These are phyloP conservation scores for Achaetomium macrosporum DNA, from an alignment of 2,329 filamentous ascomycete genomes.

Conservation along the genomic window DNA sequence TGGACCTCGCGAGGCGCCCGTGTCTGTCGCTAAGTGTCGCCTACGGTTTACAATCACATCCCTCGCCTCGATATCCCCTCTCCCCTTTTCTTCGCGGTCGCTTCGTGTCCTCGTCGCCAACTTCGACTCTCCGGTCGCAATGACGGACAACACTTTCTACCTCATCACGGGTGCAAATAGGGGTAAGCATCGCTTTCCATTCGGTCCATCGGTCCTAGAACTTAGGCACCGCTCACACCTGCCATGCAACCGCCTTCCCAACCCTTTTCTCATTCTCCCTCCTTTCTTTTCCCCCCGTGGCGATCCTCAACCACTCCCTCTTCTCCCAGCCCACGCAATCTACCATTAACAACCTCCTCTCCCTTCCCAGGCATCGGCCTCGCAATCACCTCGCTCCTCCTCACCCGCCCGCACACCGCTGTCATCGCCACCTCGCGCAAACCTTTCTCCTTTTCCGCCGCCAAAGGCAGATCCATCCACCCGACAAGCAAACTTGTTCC, in stretches of 20 bases:
- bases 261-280: not conserved
- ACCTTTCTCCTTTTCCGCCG: slow-evolving; percentile 63
- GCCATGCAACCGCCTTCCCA: not conserved
- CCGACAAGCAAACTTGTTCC: slow-evolving; percentile 17
- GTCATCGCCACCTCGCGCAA: slow-evolving; percentile 27
- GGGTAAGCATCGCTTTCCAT: slow-evolving; percentile 18
- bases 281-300: not conserved
- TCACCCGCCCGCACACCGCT: slow-evolving; percentile 23
- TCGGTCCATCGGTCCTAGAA: not conserved
- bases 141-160: slow-evolving; percentile 26
- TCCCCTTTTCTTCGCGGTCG: not conserved
- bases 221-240: not conserved
- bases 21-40: not conserved
- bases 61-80: not conserved
- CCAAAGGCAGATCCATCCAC: slow-evolving; percentile 44
- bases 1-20: not conserved
- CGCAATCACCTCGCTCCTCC: slow-evolving; percentile 19
- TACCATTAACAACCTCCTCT: not conserved
- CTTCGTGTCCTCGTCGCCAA: not conserved
- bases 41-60: not conserved
- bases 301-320: not conserved
- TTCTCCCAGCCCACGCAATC: not conserved
- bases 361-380: slow-evolving; percentile 23
- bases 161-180: slow-evolving; percentile 29
- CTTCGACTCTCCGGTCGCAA: slow-evolving; percentile 10